Conservation (phyloP, 768 basidiomycete genomes). For the Naematelia aurantialba region DNA sequence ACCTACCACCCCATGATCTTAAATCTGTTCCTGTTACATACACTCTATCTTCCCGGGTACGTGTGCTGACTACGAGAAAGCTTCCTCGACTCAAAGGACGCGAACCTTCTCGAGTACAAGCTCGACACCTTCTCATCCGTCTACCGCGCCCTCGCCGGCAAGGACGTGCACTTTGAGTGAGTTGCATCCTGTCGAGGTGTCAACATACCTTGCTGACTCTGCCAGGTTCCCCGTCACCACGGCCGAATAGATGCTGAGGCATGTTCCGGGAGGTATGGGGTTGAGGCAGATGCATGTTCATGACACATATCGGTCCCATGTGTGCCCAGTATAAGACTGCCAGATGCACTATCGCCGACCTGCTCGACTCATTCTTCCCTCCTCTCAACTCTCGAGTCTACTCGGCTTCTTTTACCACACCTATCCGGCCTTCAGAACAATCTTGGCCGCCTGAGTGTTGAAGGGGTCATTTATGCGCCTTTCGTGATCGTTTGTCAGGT, state of each 20-base stretch:
- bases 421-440: not conserved
- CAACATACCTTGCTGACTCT: slow-evolving; percentile 1
- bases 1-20: not conserved
- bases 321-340: too few relatives aligned
- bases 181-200: slow-evolving; percentile 1
- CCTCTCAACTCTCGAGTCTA: too few relatives aligned
- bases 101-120: slow-evolving; percentile 99
- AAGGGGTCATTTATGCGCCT: too few relatives aligned
- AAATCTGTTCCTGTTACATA: not conserved
- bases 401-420: not conserved
- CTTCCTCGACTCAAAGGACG: slow-evolving; percentile 95
- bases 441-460: not conserved
- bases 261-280: slow-evolving; percentile 11
- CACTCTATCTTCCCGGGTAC: not conserved
- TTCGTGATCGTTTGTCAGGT: too few relatives aligned
- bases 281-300: slow-evolving; percentile 27
- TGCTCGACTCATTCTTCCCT: too few relatives aligned
- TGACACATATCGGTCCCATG: slow-evolving; percentile 3
- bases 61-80: slow-evolving; percentile 55
- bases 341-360: too few relatives aligned
- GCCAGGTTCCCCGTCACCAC: slow-evolving; percentile 41
- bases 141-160: slow-evolving; percentile 87
- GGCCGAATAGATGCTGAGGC: slow-evolving; percentile 31
- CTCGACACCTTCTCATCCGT: slow-evolving; percentile 98
- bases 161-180: slow-evolving; percentile 66